Base-by-base conservation (phyloP, 192 early-diverging fungal species). In the Haplosporangium gracile region DNA sequence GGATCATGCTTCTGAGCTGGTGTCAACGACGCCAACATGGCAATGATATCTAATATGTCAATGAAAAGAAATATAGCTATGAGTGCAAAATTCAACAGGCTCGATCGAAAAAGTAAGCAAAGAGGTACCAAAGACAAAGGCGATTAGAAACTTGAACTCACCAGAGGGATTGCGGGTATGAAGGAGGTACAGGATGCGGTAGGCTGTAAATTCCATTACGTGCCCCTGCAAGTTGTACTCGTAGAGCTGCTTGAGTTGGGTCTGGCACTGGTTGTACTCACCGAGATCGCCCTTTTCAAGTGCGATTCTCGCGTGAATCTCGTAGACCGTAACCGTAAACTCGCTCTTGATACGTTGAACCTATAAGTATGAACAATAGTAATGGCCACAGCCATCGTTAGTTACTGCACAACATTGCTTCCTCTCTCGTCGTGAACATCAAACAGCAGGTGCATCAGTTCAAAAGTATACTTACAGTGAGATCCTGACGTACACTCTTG, bases 181-280 rank as follows among this genome's bases (percentile, higher is more conserved):
- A 26, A 99, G 79, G 68, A 95, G 92, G 88, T 99, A 99, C 32
- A 99, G 87, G 24, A 99, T 95, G 32, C 97, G 91, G 89, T 99
- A 99, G 15, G 96, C 97, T 73, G 93, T 92, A 89, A 99, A 99
- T 88, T 99, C 98, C 89, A 95, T 95, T 11, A 92, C 91, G 76
- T 94, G 89, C 53, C 97, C 98, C 32, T 90, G 82, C 32, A 96
- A 85, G 42, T 93, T 92, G 68, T 92, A 87, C 65, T 90, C 83
- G 84, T 99, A 99, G 34, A 99, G 90, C 55, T 96, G 92, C 82
- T 96, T 97, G 51, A 99, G 89, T 86, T 99, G 97, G 8, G 96
- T 97, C 88, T 98, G 97, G 85, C 98, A 99, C 82, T 98, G 98
- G 79, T 99, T 99, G 89, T 95, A 99, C 91, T 99, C 98, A 81